Percentiles rank a stretch among this genome's conserved stretches.
Evolutionary conservation across 768 basidiomycete genomes (phyloP).

Genomic region (Mrakia hoshinonis): DNA sequence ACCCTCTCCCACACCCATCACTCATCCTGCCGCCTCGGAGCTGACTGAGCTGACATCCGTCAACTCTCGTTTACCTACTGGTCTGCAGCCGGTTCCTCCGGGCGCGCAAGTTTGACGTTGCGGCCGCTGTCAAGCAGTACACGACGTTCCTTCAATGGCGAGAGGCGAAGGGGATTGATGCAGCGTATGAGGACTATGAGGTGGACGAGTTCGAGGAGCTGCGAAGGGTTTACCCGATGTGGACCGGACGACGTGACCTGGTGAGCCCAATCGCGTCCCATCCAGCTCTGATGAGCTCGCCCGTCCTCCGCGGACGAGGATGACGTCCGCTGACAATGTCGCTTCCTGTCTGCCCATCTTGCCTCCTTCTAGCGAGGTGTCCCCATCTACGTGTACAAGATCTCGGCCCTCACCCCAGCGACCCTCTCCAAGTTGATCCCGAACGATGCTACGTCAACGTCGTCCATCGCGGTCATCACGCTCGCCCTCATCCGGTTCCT

Average conservation of each 20-base stretch:
- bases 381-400: constrained; percentile 31
- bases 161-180: constrained; percentile 22
- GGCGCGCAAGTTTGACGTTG: constrained; percentile 29
- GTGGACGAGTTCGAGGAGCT: constrained; percentile 25
- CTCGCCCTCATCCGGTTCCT: constrained; percentile 27
- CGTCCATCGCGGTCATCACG: constrained; percentile 26
- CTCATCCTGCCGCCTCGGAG: background rate
- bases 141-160: constrained; percentile 20
- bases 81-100: constrained; percentile 26
- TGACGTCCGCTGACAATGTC: background rate
- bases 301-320: background rate
- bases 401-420: constrained; percentile 25
- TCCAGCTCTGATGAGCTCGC: background rate
- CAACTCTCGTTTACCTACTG: background rate
- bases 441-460: constrained; percentile 17
- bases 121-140: constrained; percentile 27
- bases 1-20: background rate
- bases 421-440: constrained; percentile 22
- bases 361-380: constrained; percentile 20
- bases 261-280: background rate
- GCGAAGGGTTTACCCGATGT: constrained; percentile 25
- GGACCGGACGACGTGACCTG: constrained; percentile 18
- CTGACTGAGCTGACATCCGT: background rate
- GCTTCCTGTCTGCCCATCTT: background rate
- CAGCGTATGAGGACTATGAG: constrained; percentile 21